Base-by-base conservation (phyloP, 2,329 filamentous ascomycete genomes). In the Trichoderma asperellum region DNA sequence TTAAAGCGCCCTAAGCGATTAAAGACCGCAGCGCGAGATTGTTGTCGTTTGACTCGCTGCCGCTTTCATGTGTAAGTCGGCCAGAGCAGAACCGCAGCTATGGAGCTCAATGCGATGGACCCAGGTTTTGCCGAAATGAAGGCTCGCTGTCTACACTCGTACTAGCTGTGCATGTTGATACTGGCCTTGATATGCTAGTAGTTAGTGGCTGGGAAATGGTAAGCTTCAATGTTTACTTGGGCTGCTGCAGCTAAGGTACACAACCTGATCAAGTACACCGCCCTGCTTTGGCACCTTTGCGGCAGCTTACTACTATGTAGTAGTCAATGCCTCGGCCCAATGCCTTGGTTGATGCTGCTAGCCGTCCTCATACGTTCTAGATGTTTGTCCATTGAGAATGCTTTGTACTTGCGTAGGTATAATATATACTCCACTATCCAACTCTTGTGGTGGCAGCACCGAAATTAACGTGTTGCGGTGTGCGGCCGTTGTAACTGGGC, bases 1-100 rank as follows among this genome's bases (percentile, higher is more conserved):
- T 37, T 43, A 66, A 66, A 57, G 63, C 63, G 63, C 63, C 55
- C 63, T 66, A 66, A 59, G 63, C 63, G 63, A 66, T 43, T 59
- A 49, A 66, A 66, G 63, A 52, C 40, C 53, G 55, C 53, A 59
- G 55, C 53, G 12, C 47, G 37, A 64, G 24, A 21, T 24, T n/a
- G 3, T 34, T 5, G 61, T 60, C 61, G 61, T 35, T 56, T 27
- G 60, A 63, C 32, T 55, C 60, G 60, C 37, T 43, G 57, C 57
- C 57, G 32, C 27, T 7, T 63, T 63, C 60, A 37, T n/a, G 32
- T 63, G 60, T 63, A 63, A 63, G 60, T 53, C 60, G 47, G 47
- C n/a, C 47, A 24, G 29, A 57, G 52, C 47, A 63, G 60, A n/a
- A 24, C 24, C 24, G 16, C n/a, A n/a, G 21, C 24, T 24, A 56